Conservation (phyloP, 2,329 filamentous ascomycete genomes). For the Phoma sp. region DNA sequence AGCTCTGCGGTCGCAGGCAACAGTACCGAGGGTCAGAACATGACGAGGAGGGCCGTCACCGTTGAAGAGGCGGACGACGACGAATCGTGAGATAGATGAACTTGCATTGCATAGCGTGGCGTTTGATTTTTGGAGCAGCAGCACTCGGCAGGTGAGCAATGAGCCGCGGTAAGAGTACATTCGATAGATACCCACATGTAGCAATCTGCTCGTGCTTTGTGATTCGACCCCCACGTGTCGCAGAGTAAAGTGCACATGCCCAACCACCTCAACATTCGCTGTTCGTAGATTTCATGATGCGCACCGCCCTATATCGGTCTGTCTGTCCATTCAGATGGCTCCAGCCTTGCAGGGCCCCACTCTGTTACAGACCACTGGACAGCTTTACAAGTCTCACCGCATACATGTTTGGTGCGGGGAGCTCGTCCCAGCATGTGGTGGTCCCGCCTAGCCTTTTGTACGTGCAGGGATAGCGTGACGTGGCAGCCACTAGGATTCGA, state of each 20-base stretch:
- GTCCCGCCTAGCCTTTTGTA: constrained; percentile 24
- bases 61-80: constrained; percentile 43
- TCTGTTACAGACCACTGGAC: constrained; percentile 21
- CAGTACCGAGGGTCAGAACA: constrained; percentile 28
- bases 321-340: constrained; percentile 10
- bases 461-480: constrained; percentile 21
- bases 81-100: constrained; percentile 23
- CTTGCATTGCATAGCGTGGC: constrained; percentile 47
- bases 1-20: constrained; percentile 38
- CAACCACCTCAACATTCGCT: constrained; percentile 19
- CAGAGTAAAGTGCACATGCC: constrained; percentile 19
- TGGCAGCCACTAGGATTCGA: constrained; percentile 30
- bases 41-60: constrained; percentile 35
- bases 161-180: constrained; percentile 6
- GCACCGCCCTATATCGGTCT: neutral
- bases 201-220: constrained; percentile 15
- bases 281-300: constrained; percentile 9
- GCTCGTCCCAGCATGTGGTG: constrained; percentile 24
- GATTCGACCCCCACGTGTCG: constrained; percentile 13
- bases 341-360: constrained; percentile 19
- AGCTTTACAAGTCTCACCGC: constrained; percentile 16
- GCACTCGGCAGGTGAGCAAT: constrained; percentile 4
- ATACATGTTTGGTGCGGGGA: constrained; percentile 19
- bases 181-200: constrained; percentile 13
- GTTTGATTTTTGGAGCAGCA: constrained; percentile 29